phyloP scores from a whole-genome alignment of 192 early-diverging fungal genomes.

The Paraglomus occultum region DNA sequence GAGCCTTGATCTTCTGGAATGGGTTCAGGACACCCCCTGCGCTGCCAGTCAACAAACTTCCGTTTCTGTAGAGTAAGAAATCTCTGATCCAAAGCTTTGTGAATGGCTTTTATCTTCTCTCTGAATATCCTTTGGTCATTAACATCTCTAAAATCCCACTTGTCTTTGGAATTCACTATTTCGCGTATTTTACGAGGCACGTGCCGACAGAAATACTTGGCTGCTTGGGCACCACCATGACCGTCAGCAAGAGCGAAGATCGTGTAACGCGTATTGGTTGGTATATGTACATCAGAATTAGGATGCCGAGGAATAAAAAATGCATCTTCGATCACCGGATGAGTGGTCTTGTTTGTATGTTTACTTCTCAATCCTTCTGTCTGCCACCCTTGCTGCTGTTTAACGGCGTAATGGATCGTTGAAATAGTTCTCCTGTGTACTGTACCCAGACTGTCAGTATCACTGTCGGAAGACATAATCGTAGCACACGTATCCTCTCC shows the following conservation, averaged over 20 bases:
- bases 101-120: not conserved
- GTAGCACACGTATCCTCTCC: no score
- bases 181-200: not conserved
- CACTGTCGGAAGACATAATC: no score
- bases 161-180: not conserved
- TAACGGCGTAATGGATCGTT: not conserved
- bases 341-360: not conserved
- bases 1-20: conserved; percentile 7
- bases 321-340: conserved; percentile 20
- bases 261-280: not conserved
- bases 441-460: no score
- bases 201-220: not conserved
- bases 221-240: conserved; percentile 5
- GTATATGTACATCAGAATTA: conserved; percentile 2
- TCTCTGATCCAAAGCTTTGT: conserved; percentile 2
- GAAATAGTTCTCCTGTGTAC: no score
- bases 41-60: conserved; percentile 6
- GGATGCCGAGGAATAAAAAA: not conserved
- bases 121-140: conserved; percentile 9
- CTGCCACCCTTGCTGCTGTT: conserved; percentile 17
- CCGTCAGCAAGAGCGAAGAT: conserved; percentile 13
- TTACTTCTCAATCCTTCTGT: conserved; percentile 1
- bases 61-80: conserved; percentile 1
- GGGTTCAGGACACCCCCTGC: not conserved
- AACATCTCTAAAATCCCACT: not conserved